Percentiles rank a stretch among this genome's conserved stretches.
phyloP scores from a whole-genome alignment of 345 rosid genomes.

The Euphorbia pulcherrima region DNA sequence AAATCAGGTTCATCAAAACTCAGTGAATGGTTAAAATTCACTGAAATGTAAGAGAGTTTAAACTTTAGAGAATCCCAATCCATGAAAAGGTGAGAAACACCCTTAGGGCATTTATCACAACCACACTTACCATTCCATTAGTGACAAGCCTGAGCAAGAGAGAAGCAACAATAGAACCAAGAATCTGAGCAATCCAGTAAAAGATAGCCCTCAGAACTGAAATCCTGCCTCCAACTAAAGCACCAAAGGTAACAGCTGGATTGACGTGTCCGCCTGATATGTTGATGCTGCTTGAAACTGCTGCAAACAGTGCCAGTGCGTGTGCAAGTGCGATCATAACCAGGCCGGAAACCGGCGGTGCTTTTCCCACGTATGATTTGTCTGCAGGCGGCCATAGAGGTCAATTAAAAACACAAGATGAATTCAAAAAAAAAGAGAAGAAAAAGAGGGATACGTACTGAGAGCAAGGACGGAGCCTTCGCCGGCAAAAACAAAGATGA shows the following conservation, averaged over 20 bases:
- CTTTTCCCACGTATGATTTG: slow-evolving; percentile 40
- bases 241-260: slow-evolving; percentile 71
- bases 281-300: slow-evolving; percentile 56
- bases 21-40: no score
- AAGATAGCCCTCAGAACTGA: slow-evolving; percentile 49
- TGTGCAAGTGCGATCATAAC: slow-evolving; percentile 61
- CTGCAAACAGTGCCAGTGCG: slow-evolving; percentile 55
- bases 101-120: no score
- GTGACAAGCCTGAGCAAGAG: slow-evolving; percentile 62
- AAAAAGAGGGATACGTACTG: no score
- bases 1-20: no score
- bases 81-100: no score
- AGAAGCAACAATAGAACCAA: slow-evolving; percentile 57
- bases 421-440: no score
- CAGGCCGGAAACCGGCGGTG: slow-evolving; percentile 38
- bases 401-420: no score
- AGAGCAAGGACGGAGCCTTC: slow-evolving; percentile 78
- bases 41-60: no score
- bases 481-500: slow-evolving; percentile 69
- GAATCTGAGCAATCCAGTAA: slow-evolving; percentile 77
- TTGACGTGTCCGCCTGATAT: slow-evolving; percentile 74
- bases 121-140: slow-evolving; percentile 65
- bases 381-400: slow-evolving; percentile 41
- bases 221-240: slow-evolving; percentile 65
- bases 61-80: no score